These are phyloP conservation scores for Boletellus emodensis DNA, from an alignment of 768 basidiomycete genomes.

Conservation along the genomic window DNA sequence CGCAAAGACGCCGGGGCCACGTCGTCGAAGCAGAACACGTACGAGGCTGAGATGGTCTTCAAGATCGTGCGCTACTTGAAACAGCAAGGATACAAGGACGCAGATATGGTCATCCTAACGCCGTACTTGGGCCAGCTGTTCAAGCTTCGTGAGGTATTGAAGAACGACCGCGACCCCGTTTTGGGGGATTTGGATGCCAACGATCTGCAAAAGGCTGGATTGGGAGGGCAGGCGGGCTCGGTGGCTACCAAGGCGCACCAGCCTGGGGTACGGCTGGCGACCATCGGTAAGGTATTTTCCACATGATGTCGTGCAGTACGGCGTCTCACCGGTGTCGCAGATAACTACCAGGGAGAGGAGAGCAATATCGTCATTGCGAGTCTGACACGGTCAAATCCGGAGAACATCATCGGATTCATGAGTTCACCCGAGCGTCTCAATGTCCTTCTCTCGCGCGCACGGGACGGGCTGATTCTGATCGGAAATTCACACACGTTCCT, in stretches of 20 bases:
- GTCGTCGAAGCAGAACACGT: constrained; percentile 59
- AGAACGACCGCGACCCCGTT: constrained; percentile 46
- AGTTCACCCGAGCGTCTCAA: constrained; percentile 64
- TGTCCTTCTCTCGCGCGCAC: constrained; percentile 68
- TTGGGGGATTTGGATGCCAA: constrained; percentile 12
- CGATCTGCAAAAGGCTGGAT: constrained; percentile 56
- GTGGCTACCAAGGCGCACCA: constrained; percentile 38
- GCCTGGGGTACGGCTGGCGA: constrained; percentile 50
- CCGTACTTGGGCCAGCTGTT: constrained; percentile 67
- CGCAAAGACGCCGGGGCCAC: constrained; percentile 43
- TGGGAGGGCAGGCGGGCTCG: constrained; percentile 37
- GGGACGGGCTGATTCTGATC: constrained; percentile 61
- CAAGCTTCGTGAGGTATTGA: constrained; percentile 43
- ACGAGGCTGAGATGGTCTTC: constrained; percentile 60
- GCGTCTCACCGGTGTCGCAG: constrained; percentile 29
- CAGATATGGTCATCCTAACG: constrained; percentile 60
- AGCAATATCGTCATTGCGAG: constrained; percentile 63
- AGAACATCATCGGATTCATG: constrained; percentile 68
- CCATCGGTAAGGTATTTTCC: constrained; percentile 48
- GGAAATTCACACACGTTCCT: constrained; percentile 63
- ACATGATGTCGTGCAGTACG: not conserved
- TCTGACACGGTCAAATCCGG: constrained; percentile 56
- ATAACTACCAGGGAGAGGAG: constrained; percentile 78
- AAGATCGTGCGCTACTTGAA: constrained; percentile 63
- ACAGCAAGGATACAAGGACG: constrained; percentile 64